Percentiles rank a stretch among this genome's conserved stretches.
phyloP scores from a whole-genome alignment of 148 eudicot species.

The Fagopyrum tataricum region DNA sequence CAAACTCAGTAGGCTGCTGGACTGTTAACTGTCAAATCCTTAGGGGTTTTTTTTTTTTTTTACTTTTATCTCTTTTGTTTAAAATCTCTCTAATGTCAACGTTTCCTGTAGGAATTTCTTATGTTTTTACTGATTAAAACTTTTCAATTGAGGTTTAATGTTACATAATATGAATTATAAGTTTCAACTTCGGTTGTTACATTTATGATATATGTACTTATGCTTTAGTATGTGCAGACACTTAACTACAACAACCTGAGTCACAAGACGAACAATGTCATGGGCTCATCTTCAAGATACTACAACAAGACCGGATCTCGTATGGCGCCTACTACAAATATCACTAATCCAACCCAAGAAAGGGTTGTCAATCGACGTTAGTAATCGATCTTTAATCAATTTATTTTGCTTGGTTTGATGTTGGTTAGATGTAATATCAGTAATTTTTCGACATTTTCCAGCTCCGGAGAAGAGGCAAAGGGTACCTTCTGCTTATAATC shows the following conservation, averaged over 20 bases:
- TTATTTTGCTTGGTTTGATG: not conserved
- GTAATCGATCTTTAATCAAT: not conserved
- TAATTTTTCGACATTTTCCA: not conserved
- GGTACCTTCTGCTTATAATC: conserved; percentile 15
- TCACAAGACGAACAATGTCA: not conserved
- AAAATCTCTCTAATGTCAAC: not conserved
- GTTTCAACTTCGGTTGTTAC: no score
- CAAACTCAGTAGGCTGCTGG: not conserved
- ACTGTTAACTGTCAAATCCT: conserved; percentile 8
- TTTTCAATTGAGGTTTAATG: no score
- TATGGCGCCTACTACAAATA: not conserved
- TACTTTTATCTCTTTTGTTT: not conserved
- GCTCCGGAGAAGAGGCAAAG: conserved; percentile 18
- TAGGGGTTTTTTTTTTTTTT: not conserved
- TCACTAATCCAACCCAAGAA: not conserved
- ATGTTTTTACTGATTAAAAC: no score
- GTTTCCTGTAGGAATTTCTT: not conserved
- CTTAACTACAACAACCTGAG: conserved; percentile 1
- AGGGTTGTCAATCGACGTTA: conserved; percentile 14
- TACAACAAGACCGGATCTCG: not conserved
- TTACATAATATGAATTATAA: not conserved
- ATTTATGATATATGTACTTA: not conserved
- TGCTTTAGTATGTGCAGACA: not conserved
- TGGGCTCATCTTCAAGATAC: conserved; percentile 13
- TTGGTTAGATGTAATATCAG: not conserved